Conservation (phyloP, 2,329 filamentous ascomycete genomes). For the Botryotinia globosa region DNA sequence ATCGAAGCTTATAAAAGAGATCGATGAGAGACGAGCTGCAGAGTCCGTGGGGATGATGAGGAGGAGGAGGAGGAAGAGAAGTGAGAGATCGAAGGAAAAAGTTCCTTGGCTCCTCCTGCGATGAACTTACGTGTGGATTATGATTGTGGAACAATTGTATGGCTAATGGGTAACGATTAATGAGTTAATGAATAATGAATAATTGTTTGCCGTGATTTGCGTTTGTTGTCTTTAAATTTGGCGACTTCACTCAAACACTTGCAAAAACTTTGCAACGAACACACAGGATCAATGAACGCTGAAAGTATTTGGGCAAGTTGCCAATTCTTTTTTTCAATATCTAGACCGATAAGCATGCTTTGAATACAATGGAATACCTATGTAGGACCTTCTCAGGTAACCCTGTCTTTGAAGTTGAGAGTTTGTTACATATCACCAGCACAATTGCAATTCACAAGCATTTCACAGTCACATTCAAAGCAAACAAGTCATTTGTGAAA, state of each 20-base stretch:
- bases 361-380: too few species aligned
- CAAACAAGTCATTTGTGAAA: not conserved
- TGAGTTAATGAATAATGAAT: not conserved
- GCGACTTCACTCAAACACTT: not conserved
- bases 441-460: not conserved
- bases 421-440: not conserved
- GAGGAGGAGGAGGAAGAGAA: not conserved
- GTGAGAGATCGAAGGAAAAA: not conserved
- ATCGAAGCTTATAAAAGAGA: not conserved
- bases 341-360: not conserved
- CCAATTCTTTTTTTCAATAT: not conserved
- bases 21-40: not conserved
- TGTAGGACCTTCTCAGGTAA: fast-evolving
- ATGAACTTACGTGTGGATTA: not conserved
- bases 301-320: not conserved
- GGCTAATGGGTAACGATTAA: not conserved
- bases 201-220: not conserved
- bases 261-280: not conserved
- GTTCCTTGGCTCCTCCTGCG: not conserved
- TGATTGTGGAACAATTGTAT: not conserved
- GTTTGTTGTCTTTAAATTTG: not conserved
- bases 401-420: not conserved
- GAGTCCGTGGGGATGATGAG: not conserved
- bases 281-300: fast-evolving
- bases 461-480: not conserved